Evolutionary conservation across 169 alveolate genomes (phyloP), one percentile per base, ranked within the genome.

Genomic region (Cryptosporidium bovis): DNA sequence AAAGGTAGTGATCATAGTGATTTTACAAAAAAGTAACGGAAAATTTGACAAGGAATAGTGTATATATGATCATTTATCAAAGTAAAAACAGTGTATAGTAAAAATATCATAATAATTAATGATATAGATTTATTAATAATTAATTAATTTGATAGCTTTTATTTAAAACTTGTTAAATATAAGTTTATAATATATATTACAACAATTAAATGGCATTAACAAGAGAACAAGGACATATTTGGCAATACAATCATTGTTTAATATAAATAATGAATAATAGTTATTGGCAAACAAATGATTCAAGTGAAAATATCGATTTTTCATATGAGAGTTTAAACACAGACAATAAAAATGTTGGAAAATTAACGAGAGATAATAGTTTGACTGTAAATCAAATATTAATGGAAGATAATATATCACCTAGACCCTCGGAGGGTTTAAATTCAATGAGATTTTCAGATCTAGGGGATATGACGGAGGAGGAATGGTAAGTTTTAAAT

Each of bases 361-460:
- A 36, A 13, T 51, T 34, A 2, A 71, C 16, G 7, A 56, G 68
- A 27, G 84, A 71, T 53, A 71, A 55, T 44, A 55, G 55, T 34
- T 20, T 55, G 12, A 51, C 15, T 44, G 66, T 33, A 33, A 58
- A 36, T 18, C 18, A 46, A 18, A 34, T 55, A 33, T 16, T 51
- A 58, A 20, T 71, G 6, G 84, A 71, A 16, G 84, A 71, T 36
- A 44, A 58, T 18, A 31, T 71, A n/a, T 71, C 84, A 1, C 84
- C 84, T 8, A 71, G 84, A 27, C 84, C 44, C 24, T 71, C 84
- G 2, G 84, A 71, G 36, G 66, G 84, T 18, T 55, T 71, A 18
- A 71, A 71, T 36, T 71, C 84, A 10, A 71, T 71, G 84, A 71
- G 84, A 40, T 58, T 71, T 44, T 71, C 84, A 1, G 84, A 71